A percentile compares a stretch with the other conserved stretches of the same genome.
phyloP scores from a whole-genome alignment of 495 filamentous ascomycete species.

The Daldinia childiae region DNA sequence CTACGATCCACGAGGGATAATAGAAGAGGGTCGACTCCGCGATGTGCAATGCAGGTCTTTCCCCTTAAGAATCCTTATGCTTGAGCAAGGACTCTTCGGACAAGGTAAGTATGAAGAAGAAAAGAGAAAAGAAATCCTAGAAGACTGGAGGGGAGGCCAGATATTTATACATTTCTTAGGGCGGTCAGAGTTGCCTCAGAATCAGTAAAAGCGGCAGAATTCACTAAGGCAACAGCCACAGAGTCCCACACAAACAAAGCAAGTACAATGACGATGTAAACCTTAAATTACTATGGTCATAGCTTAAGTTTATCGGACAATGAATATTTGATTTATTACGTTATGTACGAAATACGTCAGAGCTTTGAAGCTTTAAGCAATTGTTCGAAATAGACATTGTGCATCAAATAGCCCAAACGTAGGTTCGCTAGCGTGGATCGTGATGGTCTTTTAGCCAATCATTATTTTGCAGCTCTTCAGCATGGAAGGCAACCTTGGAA shows the following conservation, averaged over 20 bases:
- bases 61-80: slow-evolving; percentile 66
- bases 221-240: neutral
- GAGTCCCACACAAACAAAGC: neutral
- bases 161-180: slow-evolving; percentile 16
- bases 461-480: neutral
- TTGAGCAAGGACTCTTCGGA: slow-evolving; percentile 70
- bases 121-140: slow-evolving; percentile 9
- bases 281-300: neutral
- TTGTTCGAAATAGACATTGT: neutral
- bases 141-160: slow-evolving; percentile 7
- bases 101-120: slow-evolving; percentile 81
- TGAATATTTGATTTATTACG: neutral
- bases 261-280: neutral
- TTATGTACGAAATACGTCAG: neutral
- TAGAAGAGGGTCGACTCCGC: slow-evolving; percentile 73
- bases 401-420: neutral
- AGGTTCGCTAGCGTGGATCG: neutral
- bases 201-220: slow-evolving; percentile 18
- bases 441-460: neutral
- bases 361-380: neutral
- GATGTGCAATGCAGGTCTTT: slow-evolving; percentile 83
- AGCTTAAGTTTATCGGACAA: neutral
- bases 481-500: neutral
- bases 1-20: slow-evolving; percentile 74
- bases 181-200: slow-evolving; percentile 2